Base-by-base conservation (phyloP, 331 rosid genomes). In the Rosa hybrid region DNA sequence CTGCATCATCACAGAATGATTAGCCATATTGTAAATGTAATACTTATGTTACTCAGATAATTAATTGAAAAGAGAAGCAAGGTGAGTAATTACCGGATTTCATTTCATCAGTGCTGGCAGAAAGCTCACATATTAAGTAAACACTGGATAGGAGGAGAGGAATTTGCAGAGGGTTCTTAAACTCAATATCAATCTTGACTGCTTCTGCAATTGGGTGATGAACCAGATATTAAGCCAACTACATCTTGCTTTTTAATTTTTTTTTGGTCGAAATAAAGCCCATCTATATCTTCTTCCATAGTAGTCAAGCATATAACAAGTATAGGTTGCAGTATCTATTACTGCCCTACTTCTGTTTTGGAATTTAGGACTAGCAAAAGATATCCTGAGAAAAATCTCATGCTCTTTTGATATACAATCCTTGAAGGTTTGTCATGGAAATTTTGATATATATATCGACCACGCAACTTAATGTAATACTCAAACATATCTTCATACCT, bases 151-250 rank as follows among this genome's bases (percentile, higher is more conserved):
- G 69, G 25, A 88, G 90, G 77, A 96, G 83, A 25, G 95, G 80
- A 78, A 96, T 93, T 88, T 93, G 97, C 85, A 96, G 88, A 65
- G 99, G 98, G 70, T 96, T 96, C 83, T 71, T 89, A 25, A 96
- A 90, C 86, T 90, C 94, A 10, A 96, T 86, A 85, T 85, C 94
- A 86, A 96, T 91, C 82, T 78, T 93, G 86, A 93, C 94, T 16
- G 89, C 91, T 84, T 96, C 99, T 96, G 92, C 84, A 87, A 82
- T 79, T 77, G 87, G 78, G 76, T 85, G 77, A 83, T 71, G 68
- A 80, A 76, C 72, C 75, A 51, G 51, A 80, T 81, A 81, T 48
- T 62, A 75, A 38, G 69, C 73, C 73, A 17, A 6, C 63, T 48
- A 18, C 16, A 30, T 77, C 62, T 48, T 54, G 4, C 3, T 34